Evolutionary conservation across 768 basidiomycete genomes (phyloP), one percentile per base, ranked within the genome.

Genomic region (Kwoniella sp.): DNA sequence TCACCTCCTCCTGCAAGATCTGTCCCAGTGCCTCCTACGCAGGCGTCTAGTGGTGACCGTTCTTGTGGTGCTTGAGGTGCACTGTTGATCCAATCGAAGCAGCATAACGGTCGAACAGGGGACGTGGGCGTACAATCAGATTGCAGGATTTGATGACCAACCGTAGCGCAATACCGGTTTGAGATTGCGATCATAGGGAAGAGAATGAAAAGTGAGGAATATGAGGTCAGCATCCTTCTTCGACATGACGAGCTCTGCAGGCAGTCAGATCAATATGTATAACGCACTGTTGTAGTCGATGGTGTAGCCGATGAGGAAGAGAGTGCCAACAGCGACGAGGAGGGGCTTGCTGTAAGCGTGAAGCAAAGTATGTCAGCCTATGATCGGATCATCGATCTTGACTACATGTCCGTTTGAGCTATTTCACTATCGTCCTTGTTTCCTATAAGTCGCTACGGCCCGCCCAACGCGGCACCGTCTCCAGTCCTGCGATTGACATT

Each of bases 101-200:
- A n/a, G n/a, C n/a, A n/a, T n/a, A n/a, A n/a, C n/a, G n/a, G n/a
- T n/a, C n/a, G n/a, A n/a, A n/a, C n/a, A n/a, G n/a, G n/a, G n/a
- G n/a, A n/a, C n/a, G n/a, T n/a, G n/a, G n/a, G n/a, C n/a, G n/a
- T n/a, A n/a, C n/a, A n/a, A n/a, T n/a, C n/a, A n/a, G n/a, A n/a
- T n/a, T n/a, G n/a, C n/a, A n/a, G n/a, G n/a, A n/a, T n/a, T n/a
- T n/a, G n/a, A n/a, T n/a, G n/a, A n/a, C n/a, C n/a, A n/a, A n/a
- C n/a, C n/a, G n/a, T n/a, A n/a, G n/a, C n/a, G n/a, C n/a, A n/a
- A n/a, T n/a, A n/a, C n/a, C 73, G 74, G 9, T 70, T 81, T 0
- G 83, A 83, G 0, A 85, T 87, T 66, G 84, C 84, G n/a, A n/a
- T n/a, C 55, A 83, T 84, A 54, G 83, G 85, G n/a, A 86, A 85